phyloP scores from a whole-genome alignment of 2,329 filamentous ascomycete genomes.

The Xylariales sp. region DNA sequence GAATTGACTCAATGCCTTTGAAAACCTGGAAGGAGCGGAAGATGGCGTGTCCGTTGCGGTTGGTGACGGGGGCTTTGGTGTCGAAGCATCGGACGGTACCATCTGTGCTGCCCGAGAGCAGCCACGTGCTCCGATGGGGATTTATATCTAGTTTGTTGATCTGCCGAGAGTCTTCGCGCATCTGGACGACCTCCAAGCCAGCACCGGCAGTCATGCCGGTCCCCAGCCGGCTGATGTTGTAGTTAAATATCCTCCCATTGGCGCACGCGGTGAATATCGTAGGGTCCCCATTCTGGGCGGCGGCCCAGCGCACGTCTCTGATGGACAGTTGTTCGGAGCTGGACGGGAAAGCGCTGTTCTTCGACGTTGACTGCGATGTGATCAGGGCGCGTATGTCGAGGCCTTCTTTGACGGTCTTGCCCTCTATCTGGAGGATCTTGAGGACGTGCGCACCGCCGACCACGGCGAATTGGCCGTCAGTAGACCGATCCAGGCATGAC shows the following conservation, averaged over 20 bases:
- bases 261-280: conserved; percentile 60
- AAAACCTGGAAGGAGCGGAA: conserved; percentile 44
- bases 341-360: conserved; percentile 31
- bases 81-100: conserved; percentile 60
- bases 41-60: conserved; percentile 43
- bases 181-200: conserved; percentile 52
- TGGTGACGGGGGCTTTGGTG: conserved; percentile 42
- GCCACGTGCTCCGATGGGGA: conserved; percentile 51
- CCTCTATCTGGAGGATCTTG: conserved; percentile 55
- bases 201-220: conserved; percentile 33
- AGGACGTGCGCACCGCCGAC: conserved; percentile 57
- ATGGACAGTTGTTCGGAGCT: conserved; percentile 58
- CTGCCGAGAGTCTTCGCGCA: conserved; percentile 58
- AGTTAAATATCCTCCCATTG: conserved; percentile 61
- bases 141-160: conserved; percentile 61
- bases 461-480: conserved; percentile 51
- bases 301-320: conserved; percentile 55
- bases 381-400: conserved; percentile 56
- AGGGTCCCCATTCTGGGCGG: conserved; percentile 37
- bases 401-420: conserved; percentile 48
- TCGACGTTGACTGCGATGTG: conserved; percentile 40
- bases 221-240: conserved; percentile 51
- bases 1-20: conserved; percentile 51
- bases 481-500: conserved; percentile 52
- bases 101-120: conserved; percentile 62